These are phyloP conservation scores for Calonectria henricotiae DNA, from an alignment of 2,329 filamentous ascomycete species.

Conservation along the genomic window DNA sequence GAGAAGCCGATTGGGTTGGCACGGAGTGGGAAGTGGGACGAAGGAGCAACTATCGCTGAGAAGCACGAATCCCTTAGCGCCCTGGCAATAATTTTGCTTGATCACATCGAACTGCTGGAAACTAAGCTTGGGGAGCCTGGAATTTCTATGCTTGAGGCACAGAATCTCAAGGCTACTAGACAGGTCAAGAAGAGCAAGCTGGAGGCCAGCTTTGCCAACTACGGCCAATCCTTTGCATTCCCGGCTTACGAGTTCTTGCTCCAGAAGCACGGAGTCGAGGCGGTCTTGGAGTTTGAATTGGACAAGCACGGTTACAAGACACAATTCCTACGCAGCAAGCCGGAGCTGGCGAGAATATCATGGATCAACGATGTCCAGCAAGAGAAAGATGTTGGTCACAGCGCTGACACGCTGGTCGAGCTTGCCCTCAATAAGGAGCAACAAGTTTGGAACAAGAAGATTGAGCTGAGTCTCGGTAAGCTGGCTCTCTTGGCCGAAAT, in stretches of 20 bases:
- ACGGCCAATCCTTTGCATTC: conserved; percentile 78
- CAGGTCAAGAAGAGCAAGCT: conserved; percentile 63
- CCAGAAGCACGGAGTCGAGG: conserved; percentile 75
- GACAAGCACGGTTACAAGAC: conserved; percentile 83
- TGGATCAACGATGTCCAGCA: conserved; percentile 95
- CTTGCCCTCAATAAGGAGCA: conserved; percentile 82
- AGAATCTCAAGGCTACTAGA: conserved; percentile 57
- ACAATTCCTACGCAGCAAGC: conserved; percentile 81
- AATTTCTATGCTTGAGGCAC: conserved; percentile 52
- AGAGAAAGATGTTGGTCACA: conserved; percentile 82
- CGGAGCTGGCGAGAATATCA: conserved; percentile 82
- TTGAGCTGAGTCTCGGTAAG: conserved; percentile 92
- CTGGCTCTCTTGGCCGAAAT: conserved; percentile 80
- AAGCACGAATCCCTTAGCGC: conserved; percentile 71
- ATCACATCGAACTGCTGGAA: conserved; percentile 66
- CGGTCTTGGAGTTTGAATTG: conserved; percentile 80
- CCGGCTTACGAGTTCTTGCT: conserved; percentile 88
- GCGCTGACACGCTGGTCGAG: conserved; percentile 79
- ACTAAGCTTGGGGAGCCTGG: conserved; percentile 50
- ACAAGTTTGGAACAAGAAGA: conserved; percentile 93
- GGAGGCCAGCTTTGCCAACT: conserved; percentile 75
- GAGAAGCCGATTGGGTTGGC: conserved; percentile 70
- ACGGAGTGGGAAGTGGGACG: conserved; percentile 71
- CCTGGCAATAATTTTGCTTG: conserved; percentile 71
- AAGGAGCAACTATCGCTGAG: conserved; percentile 72